Percentiles rank a stretch among this genome's conserved stretches.
phyloP scores from a whole-genome alignment of 495 filamentous ascomycete genomes.

The Pseudoneurospora amorphoporcata region DNA sequence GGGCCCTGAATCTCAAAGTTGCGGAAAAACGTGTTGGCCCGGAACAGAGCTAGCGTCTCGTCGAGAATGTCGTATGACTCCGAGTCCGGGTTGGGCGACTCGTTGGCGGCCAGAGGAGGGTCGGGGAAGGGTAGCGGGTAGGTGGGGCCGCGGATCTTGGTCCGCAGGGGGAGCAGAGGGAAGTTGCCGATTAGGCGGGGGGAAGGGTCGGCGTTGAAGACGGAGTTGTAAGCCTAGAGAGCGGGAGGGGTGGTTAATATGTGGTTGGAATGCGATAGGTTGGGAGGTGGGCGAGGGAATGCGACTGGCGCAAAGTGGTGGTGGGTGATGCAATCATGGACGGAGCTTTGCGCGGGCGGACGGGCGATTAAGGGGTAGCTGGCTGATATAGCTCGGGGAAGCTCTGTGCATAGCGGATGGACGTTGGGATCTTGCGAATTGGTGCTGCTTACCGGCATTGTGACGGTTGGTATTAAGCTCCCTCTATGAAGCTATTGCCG shows the following conservation, averaged over 20 bases:
- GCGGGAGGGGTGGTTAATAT: constrained; percentile 1
- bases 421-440: not conserved
- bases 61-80: constrained; percentile 92
- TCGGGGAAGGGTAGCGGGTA: constrained; percentile 56
- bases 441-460: constrained; percentile 7
- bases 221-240: constrained; percentile 79
- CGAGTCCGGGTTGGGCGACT: constrained; percentile 69
- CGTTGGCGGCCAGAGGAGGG: constrained; percentile 56
- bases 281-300: not conserved
- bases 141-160: constrained; percentile 82
- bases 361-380: not conserved
- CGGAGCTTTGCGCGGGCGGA: not conserved
- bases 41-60: constrained; percentile 85
- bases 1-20: constrained; percentile 99
- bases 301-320: not conserved
- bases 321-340: not conserved
- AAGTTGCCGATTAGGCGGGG: constrained; percentile 65
- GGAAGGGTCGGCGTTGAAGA: constrained; percentile 71
- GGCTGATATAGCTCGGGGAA: not conserved
- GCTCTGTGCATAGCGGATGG: not conserved
- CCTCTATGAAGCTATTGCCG: not conserved
- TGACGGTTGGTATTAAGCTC: not conserved
- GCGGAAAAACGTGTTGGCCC: constrained; percentile 96
- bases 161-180: constrained; percentile 87
- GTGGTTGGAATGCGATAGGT: not conserved